A percentile compares a stretch with the other conserved stretches of the same genome.
Conservation (phyloP, 768 basidiomycete species). For the Collybia sordida region DNA sequence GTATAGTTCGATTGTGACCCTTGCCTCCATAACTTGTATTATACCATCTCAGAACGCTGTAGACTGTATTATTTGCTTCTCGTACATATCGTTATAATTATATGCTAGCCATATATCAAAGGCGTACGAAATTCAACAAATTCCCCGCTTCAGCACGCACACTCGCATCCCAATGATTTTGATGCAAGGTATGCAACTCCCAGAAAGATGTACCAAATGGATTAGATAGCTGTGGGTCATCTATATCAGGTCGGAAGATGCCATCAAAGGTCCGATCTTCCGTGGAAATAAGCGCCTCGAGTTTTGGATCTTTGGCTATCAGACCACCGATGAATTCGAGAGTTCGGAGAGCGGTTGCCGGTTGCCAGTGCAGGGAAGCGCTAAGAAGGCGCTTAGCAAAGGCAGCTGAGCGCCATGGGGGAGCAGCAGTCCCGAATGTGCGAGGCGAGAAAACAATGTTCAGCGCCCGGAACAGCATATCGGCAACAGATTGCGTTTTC, state of each 20-base stretch:
- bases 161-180: conserved; percentile 61
- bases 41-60: conserved; percentile 7
- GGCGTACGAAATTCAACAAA: conserved; percentile 45
- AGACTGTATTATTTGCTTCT: conserved; percentile 18
- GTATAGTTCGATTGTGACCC: too few species aligned
- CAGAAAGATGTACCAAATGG: conserved; percentile 86
- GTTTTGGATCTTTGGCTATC: conserved; percentile 72
- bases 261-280: conserved; percentile 87
- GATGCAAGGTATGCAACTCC: conserved; percentile 71
- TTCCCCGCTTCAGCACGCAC: conserved; percentile 68
- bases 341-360: conserved; percentile 59
- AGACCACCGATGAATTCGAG: conserved; percentile 74
- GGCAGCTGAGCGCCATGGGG: conserved; percentile 80
- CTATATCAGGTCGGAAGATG: conserved; percentile 78
- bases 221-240: conserved; percentile 84
- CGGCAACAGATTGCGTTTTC: conserved; percentile 42
- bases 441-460: conserved; percentile 79
- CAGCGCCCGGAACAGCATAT: conserved; percentile 87
- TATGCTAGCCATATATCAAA: conserved; percentile 21
- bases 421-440: conserved; percentile 48
- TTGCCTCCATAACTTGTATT: conserved; percentile 1
- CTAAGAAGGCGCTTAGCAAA: conserved; percentile 91
- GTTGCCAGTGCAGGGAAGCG: conserved; percentile 80
- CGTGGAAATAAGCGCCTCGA: conserved; percentile 83
- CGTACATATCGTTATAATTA: conserved; percentile 9